A percentile compares a stretch with the other conserved stretches of the same genome.
These are phyloP conservation scores for Ambrosia trifida DNA, from an alignment of 129 eudicot species.

Conservation along the genomic window DNA sequence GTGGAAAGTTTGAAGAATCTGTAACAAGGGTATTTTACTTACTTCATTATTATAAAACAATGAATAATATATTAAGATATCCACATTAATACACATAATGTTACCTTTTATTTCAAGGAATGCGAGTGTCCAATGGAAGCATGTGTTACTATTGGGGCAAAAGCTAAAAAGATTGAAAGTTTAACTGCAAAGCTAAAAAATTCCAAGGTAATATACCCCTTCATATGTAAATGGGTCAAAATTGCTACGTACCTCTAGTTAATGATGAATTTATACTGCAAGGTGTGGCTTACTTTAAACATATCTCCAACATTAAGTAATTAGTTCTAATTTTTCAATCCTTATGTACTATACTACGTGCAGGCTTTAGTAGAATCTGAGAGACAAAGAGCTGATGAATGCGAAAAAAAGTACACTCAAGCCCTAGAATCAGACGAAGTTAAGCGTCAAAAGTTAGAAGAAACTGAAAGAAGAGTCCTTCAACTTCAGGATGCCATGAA, in stretches of 20 bases:
- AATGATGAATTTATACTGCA: constrained; percentile 19
- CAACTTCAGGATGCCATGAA: constrained; percentile 78
- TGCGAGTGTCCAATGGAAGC: constrained; percentile 61
- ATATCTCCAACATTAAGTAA: constrained; percentile 4
- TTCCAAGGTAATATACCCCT: constrained; percentile 53
- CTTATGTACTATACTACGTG: constrained; percentile 17
- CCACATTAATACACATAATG: constrained; percentile 18
- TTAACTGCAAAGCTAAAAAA: constrained; percentile 58
- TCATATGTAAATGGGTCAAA: background rate
- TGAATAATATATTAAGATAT: background rate
- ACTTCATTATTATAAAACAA: constrained; percentile 41
- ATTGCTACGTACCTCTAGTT: background rate
- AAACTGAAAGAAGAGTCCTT: constrained; percentile 75
- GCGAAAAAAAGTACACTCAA: constrained; percentile 61
- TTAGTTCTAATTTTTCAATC: constrained; percentile 6
- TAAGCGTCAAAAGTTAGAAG: constrained; percentile 72
- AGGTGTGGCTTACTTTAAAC: background rate
- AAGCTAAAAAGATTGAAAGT: constrained; percentile 61
- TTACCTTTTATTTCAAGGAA: constrained; percentile 42
- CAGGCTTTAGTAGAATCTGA: constrained; percentile 67
- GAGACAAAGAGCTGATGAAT: constrained; percentile 73
- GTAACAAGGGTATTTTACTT: constrained; percentile 60
- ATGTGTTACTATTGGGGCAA: constrained; percentile 48
- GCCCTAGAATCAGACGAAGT: constrained; percentile 67
- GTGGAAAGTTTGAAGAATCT: constrained; percentile 72